Base-by-base conservation (phyloP, 306 rosid species). In the Calophaca sinica region DNA sequence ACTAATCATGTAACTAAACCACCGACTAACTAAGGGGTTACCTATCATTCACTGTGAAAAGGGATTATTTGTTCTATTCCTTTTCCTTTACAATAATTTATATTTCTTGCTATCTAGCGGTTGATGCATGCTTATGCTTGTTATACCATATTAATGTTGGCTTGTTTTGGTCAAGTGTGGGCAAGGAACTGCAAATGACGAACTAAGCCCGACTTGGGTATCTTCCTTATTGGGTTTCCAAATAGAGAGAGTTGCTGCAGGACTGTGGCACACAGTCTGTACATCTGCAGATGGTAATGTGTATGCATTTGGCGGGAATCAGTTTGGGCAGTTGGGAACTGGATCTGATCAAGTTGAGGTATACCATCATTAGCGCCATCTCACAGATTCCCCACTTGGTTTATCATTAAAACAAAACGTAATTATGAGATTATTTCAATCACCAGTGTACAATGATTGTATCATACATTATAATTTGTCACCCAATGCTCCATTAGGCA, bases 251-350 rank as follows among this genome's bases (percentile, higher is more conserved):
- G 92, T 90, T 2, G 92, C 92, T 15, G 92, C 92, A 14, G 98
- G 98, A 73, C 86, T 90, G 68, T 92, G 98, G 96, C 98, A 92
- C 83, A 87, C 96, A 5, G 88, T 92, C 69, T 92, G 96, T 76
- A 78, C 79, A 75, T 90, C 98, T 55, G 83, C 89, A 4, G 89
- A 90, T 60, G 98, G 98, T 8, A 92, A 84, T 79, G 91, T 90
- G 4, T 92, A 88, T 79, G 74, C 96, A 59, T 92, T 92, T 84
- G 98, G 96, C 1, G 92, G 96, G 15, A 92, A 92, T 81, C 96
- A 92, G 74, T 92, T 92, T 81, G 96, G 98, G 69, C 94, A 92
- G 85, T 84, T 92, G 62, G 98, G 98, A 77, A 92, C 98, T 20
- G 96, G 96, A 54, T 68, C 83, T 29, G 96, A 87, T 50, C 89